These are phyloP conservation scores for Nakazawaea ernobii DNA, from an alignment of 805 yeast genomes.

Conservation along the genomic window DNA sequence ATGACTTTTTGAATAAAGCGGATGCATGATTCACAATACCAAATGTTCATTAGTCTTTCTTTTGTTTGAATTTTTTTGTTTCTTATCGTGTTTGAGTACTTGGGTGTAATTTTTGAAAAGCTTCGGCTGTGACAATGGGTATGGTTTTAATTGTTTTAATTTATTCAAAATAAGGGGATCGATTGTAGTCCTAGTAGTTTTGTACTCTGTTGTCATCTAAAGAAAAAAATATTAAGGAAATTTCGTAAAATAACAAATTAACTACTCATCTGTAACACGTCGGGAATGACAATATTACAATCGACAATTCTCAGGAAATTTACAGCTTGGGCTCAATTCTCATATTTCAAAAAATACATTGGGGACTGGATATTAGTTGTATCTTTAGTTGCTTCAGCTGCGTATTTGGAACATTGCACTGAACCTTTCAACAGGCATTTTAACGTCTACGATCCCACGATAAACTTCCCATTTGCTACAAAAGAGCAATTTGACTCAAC, in stretches of 20 bases:
- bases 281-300: background rate
- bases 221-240: no score
- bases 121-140: no score
- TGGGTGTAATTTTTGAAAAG: background rate
- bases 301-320: background rate
- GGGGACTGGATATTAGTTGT: constrained; percentile 5
- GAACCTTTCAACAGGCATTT: constrained; percentile 43
- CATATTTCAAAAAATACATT: background rate
- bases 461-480: constrained; percentile 42
- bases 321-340: background rate
- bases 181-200: no score
- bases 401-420: constrained; percentile 5
- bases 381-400: background rate
- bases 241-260: background rate
- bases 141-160: no score
- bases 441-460: constrained; percentile 33
- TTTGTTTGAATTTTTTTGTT: background rate
- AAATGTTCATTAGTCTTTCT: no score
- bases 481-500: constrained; percentile 28
- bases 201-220: no score
- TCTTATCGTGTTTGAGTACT: background rate
- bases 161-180: no score
- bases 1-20: constrained; percentile 48
- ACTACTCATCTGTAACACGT: background rate
- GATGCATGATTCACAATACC: constrained; percentile 18